These are phyloP conservation scores for Aspergillus spinulosporus DNA, from an alignment of 2,329 filamentous ascomycete species.

Conservation along the genomic window DNA sequence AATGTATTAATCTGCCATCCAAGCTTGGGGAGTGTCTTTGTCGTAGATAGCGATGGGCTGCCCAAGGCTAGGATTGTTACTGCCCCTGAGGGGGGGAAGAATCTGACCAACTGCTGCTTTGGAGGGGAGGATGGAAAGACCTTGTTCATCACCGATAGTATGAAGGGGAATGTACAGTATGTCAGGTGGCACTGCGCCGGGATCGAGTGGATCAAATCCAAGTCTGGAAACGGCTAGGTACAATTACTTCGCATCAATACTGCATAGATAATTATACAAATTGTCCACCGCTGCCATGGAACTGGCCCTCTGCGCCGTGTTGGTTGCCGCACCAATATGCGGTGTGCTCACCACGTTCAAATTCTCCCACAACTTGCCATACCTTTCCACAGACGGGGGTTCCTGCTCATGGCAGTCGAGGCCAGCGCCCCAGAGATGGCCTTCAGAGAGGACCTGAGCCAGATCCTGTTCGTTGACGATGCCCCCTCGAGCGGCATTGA, in stretches of 20 bases:
- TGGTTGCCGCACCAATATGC: conserved; percentile 51
- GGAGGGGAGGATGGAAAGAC: conserved; percentile 41
- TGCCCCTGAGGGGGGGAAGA: conserved; percentile 28
- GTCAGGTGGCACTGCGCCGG: conserved; percentile 23
- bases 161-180: conserved; percentile 34
- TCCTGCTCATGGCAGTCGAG: conserved; percentile 46
- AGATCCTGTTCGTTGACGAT: conserved; percentile 44
- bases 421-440: conserved; percentile 43
- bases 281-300: conserved; percentile 40
- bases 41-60: too few relatives aligned
- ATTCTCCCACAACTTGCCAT: conserved; percentile 36
- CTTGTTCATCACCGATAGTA: conserved; percentile 44
- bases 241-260: neutral
- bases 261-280: conserved; percentile 25
- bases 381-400: conserved; percentile 38
- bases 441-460: conserved; percentile 32
- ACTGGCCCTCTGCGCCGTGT: conserved; percentile 38
- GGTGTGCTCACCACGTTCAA: conserved; percentile 46
- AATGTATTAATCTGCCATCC: too few relatives aligned
- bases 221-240: too few relatives aligned
- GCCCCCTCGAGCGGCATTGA: conserved; percentile 45
- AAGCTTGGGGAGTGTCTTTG: too few relatives aligned
- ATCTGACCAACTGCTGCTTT: conserved; percentile 47
- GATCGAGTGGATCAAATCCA: neutral
- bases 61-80: too few relatives aligned